Base-by-base conservation (phyloP, 2,329 filamentous ascomycete species). In the Gaeumannomyces tritici region DNA sequence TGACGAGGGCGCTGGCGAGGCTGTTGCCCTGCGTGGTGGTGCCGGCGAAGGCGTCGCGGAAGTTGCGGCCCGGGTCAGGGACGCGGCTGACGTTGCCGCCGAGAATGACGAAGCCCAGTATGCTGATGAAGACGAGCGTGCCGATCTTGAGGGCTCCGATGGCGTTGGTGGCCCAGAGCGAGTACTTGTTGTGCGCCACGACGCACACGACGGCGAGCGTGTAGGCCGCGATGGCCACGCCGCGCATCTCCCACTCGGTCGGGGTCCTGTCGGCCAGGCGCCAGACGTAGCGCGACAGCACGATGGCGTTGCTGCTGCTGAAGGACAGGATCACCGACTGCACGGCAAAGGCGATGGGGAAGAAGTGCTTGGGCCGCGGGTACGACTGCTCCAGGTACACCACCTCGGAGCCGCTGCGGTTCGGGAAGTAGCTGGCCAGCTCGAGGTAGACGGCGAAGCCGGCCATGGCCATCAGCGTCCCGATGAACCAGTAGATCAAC, bases 301-400 rank as follows among this genome's bases (percentile, higher is more conserved):
- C 85, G 55, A 89, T 82, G 0, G 85, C 79, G 70, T 89, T 89
- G 55, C 84, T 83, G 66, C 84, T 87, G 65, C 82, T 84, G 65
- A 89, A 89, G 0, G 86, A 88, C 4, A 89, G 73, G 1, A 87
- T 70, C 1, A 89, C 83, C 0, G 81, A 80, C 68, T 87, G 83
- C 3, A 88, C 80, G 0, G 87, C 87, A 69, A 87, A 89, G 0
- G 84, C 77, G 0, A 83, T 83, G 0, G 86, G 85, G 59, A 89
- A 83, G 64, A 89, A 79, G 68, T 84, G 87, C 62, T 78, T 81
- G 0, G 87, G 87, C 1, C 84, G 78, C 1, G 86, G 86, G 65
- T 82, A 90, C 0, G 85, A 83, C 68, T 89, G 87, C 66, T 89
- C 87, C 0, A 89, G 77, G 66, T 88, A 89, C 0, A 87, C 86